Percentiles rank a stretch among this genome's conserved stretches.
phyloP scores from a whole-genome alignment of 2,329 filamentous ascomycete species.

The Parasarocladium wereldwijsianum region DNA sequence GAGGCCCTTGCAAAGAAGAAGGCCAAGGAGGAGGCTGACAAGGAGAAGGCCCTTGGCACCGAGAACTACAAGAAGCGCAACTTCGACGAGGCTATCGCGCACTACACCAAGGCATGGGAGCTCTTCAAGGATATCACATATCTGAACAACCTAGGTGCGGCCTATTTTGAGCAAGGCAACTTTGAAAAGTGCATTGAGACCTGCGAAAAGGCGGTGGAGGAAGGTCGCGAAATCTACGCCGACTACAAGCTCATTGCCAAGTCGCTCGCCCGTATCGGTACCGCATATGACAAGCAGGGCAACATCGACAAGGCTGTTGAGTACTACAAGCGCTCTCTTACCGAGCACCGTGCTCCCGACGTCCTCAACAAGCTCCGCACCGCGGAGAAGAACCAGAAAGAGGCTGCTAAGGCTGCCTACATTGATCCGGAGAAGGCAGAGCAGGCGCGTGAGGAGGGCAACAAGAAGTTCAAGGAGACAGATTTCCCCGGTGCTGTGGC shows the following conservation, averaged over 20 bases:
- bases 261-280: conserved; percentile 90
- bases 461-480: conserved; percentile 90
- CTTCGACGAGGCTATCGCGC: conserved; percentile 85
- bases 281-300: conserved; percentile 82
- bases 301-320: conserved; percentile 68
- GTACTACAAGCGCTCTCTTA: conserved; percentile 86
- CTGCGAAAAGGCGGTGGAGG: conserved; percentile 77
- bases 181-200: conserved; percentile 74
- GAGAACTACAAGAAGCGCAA: conserved; percentile 97
- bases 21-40: conserved; percentile 84
- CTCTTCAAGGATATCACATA: conserved; percentile 93
- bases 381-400: conserved; percentile 75
- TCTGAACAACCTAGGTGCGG: conserved; percentile 88
- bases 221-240: conserved; percentile 77
- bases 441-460: conserved; percentile 85
- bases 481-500: conserved; percentile 94
- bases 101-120: conserved; percentile 94
- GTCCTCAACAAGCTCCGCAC: conserved; percentile 83
- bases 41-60: conserved; percentile 87
- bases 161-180: conserved; percentile 92
- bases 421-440: conserved; percentile 86
- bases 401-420: conserved; percentile 63
- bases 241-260: conserved; percentile 99
- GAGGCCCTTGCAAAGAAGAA: conserved; percentile 73
- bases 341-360: conserved; percentile 91